phyloP scores from a whole-genome alignment of 1,139 yeast genomes.

The Suhomyces bolitotheri region DNA sequence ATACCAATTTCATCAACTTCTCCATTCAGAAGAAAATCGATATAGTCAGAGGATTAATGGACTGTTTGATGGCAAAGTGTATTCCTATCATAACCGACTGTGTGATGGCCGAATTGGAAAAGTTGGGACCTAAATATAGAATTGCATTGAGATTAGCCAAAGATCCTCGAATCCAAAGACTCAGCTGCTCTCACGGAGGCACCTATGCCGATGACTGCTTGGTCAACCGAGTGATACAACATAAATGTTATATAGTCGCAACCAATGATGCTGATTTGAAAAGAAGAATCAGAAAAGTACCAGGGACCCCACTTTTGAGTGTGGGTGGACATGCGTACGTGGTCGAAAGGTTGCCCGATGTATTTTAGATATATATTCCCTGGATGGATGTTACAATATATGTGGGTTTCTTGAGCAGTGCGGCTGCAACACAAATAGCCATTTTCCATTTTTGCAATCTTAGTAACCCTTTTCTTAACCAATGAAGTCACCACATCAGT shows the following conservation, averaged over 20 bases:
- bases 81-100: slow-evolving; percentile 95
- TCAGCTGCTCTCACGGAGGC: slow-evolving; percentile 89
- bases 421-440: too few relatives aligned
- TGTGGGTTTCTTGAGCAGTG: slow-evolving; percentile 4
- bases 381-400: slow-evolving; percentile 9
- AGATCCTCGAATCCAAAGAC: slow-evolving; percentile 86
- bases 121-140: slow-evolving; percentile 89
- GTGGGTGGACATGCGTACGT: slow-evolving; percentile 93
- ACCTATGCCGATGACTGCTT: slow-evolving; percentile 98
- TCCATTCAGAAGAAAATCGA: slow-evolving; percentile 95
- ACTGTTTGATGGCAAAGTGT: slow-evolving; percentile 88
- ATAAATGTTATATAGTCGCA: slow-evolving; percentile 95
- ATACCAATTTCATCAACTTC: slow-evolving; percentile 94
- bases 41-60: slow-evolving; percentile 94
- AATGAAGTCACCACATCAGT: not conserved
- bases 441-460: too few relatives aligned
- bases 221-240: slow-evolving; percentile 89
- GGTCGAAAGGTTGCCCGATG: slow-evolving; percentile 92
- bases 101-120: slow-evolving; percentile 96
- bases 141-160: slow-evolving; percentile 90
- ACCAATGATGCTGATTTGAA: slow-evolving; percentile 98
- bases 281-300: slow-evolving; percentile 90
- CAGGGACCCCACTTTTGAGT: slow-evolving; percentile 95
- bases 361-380: slow-evolving; percentile 49
- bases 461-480: too few relatives aligned